Conservation (phyloP, 2,329 filamentous ascomycete genomes). For the Monilinia vaccinii-corymbosi region DNA sequence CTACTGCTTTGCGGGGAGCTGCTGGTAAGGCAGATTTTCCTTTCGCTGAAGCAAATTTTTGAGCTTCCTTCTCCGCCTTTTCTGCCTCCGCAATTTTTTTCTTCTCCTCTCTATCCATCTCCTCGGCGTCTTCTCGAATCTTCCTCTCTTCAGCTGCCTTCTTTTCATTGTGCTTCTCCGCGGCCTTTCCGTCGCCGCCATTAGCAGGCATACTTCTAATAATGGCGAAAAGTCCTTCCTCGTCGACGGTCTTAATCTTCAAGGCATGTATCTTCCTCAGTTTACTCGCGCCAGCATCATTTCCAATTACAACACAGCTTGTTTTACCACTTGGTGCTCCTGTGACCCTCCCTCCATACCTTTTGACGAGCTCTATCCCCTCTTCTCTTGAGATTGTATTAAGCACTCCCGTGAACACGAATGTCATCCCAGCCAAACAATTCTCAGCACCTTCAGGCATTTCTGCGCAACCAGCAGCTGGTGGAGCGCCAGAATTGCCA, state of each 20-base stretch:
- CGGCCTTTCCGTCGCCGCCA: constrained; percentile 81
- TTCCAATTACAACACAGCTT: constrained; percentile 82
- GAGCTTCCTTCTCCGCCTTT: constrained; percentile 37
- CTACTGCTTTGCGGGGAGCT: constrained; percentile 33
- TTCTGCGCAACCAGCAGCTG: constrained; percentile 54
- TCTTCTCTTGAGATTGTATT: constrained; percentile 76
- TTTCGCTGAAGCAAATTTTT: constrained; percentile 26
- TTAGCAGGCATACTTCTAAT: constrained; percentile 74
- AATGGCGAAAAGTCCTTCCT: constrained; percentile 81
- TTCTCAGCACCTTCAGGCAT: constrained; percentile 79
- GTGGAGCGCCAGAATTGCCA: constrained; percentile 54
- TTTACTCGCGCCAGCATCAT: constrained; percentile 89
- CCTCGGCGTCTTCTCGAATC: constrained; percentile 66
- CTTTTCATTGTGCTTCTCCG: constrained; percentile 77
- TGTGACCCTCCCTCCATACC: constrained; percentile 88
- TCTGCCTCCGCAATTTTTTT: constrained; percentile 42
- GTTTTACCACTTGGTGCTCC: constrained; percentile 84
- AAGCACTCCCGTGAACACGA: constrained; percentile 91
- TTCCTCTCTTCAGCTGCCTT: constrained; percentile 77
- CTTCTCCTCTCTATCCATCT: constrained; percentile 79
- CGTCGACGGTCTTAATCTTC: constrained; percentile 85
- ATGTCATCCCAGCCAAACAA: constrained; percentile 79
- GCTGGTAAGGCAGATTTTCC: constrained; percentile 31
- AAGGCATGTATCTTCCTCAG: constrained; percentile 73
- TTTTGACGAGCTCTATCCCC: constrained; percentile 77